Conservation (phyloP, 192 early-diverging fungal genomes). For the Umbelopsis vinacea region DNA sequence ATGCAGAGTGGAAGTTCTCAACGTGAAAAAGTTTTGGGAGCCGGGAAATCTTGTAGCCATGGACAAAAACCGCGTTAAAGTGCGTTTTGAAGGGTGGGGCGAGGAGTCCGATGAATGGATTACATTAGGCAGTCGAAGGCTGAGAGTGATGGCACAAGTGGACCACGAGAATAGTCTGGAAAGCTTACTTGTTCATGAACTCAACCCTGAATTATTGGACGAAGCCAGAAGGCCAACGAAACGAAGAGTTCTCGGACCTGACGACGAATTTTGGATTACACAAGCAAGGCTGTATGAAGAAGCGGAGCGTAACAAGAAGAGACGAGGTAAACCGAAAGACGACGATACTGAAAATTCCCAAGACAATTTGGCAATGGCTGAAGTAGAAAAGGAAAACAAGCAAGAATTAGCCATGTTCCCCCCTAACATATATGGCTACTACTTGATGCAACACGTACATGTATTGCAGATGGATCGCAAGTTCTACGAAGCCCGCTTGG, state of each 20-base stretch:
- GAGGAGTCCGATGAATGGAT: slow-evolving; percentile 62
- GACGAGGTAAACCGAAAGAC: slow-evolving; percentile 9
- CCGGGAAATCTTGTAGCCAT: slow-evolving; percentile 46
- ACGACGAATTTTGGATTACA: slow-evolving; percentile 32
- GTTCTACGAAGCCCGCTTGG: slow-evolving; percentile 44
- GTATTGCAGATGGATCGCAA: slow-evolving; percentile 41
- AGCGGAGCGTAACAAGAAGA: slow-evolving; percentile 19
- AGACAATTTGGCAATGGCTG: not conserved
- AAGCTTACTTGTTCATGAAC: slow-evolving; percentile 25
- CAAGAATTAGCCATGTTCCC: slow-evolving; percentile 13
- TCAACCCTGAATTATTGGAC: slow-evolving; percentile 34
- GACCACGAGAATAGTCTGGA: slow-evolving; percentile 31
- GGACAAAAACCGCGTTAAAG: slow-evolving; percentile 45
- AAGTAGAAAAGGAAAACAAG: not conserved
- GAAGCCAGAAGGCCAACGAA: slow-evolving; percentile 26
- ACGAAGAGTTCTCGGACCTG: slow-evolving; percentile 24
- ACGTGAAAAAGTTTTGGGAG: slow-evolving; percentile 51
- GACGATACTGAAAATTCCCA: not conserved
- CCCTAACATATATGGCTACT: slow-evolving; percentile 45
- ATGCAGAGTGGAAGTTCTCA: slow-evolving; percentile 45
- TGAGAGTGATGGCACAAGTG: slow-evolving; percentile 35
- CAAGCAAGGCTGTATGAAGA: slow-evolving; percentile 3
- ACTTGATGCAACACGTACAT: slow-evolving; percentile 46
- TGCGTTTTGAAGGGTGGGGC: slow-evolving; percentile 60
- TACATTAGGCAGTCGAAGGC: slow-evolving; percentile 48